Conservation (phyloP, 345 rosid species). For the Firmiana major region DNA sequence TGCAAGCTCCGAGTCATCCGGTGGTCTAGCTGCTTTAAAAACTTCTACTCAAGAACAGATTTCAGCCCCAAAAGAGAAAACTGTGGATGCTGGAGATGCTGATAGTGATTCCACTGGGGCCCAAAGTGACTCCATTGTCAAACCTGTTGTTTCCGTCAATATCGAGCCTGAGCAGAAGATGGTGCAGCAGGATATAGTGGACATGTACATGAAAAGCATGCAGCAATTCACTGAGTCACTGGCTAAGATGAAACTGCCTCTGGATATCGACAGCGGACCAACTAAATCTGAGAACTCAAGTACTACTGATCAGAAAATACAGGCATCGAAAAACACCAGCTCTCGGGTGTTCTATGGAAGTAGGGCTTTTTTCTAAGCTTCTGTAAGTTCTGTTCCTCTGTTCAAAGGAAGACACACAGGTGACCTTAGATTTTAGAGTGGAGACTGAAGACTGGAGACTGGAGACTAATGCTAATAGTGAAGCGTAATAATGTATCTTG, state of each 20-base stretch:
- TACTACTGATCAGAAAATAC: slow-evolving; percentile 68
- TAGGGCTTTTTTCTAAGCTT: slow-evolving; percentile 89
- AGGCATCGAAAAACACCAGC: slow-evolving; percentile 56
- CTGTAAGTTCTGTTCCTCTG: slow-evolving; percentile 28
- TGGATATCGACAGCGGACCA: slow-evolving; percentile 70
- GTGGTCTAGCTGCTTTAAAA: slow-evolving; percentile 41
- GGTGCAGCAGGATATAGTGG: slow-evolving; percentile 93
- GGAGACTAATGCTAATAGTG: slow-evolving; percentile 71
- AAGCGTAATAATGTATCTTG: slow-evolving; percentile 49
- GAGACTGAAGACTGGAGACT: slow-evolving; percentile 75
- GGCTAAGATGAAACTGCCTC: slow-evolving; percentile 98
- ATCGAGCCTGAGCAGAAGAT: slow-evolving; percentile 74
- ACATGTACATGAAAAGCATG: slow-evolving; percentile 99
- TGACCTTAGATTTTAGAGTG: slow-evolving; percentile 60
- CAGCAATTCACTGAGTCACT: slow-evolving; percentile 98
- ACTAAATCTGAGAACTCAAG: slow-evolving; percentile 78
- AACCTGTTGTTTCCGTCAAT: slow-evolving; percentile 49
- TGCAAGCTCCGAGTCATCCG: slow-evolving; percentile 58
- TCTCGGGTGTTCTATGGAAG: slow-evolving; percentile 98
- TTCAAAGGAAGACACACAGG: slow-evolving; percentile 53
- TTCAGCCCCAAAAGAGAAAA: slow-evolving; percentile 40
- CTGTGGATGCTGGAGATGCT: slow-evolving; percentile 34
- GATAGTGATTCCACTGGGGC: slow-evolving; percentile 50
- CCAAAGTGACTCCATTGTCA: slow-evolving; percentile 31
- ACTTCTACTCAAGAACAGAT: slow-evolving; percentile 40